phyloP scores from a whole-genome alignment of 257 asterid genomes.

The Penstemon newberryi region DNA sequence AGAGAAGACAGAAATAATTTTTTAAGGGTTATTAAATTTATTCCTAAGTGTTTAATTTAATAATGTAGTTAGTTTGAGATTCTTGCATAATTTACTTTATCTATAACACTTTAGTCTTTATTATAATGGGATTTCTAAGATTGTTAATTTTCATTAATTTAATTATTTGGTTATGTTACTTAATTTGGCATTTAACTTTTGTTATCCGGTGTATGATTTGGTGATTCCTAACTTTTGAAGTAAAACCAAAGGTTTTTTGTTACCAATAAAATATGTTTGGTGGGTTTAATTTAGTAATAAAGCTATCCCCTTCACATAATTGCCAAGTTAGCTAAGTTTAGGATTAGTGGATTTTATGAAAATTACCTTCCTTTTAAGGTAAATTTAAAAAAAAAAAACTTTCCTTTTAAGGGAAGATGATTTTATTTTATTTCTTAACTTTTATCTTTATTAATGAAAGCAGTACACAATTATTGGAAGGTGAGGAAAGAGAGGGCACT shows the following conservation, averaged over 20 bases:
- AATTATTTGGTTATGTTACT: not conserved
- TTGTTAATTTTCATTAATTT: not conserved
- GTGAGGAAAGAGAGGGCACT: conserved; percentile 30
- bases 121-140: not conserved
- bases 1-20: not conserved
- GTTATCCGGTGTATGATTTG: conserved; percentile 5
- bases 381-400: not conserved
- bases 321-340: conserved; percentile 29
- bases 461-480: conserved; percentile 25
- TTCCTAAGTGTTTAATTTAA: not conserved
- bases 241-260: not conserved
- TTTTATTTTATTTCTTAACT: no score
- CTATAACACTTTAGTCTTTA: not conserved
- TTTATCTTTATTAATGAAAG: not conserved
- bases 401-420: not conserved
- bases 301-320: conserved; percentile 28
- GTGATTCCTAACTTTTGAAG: not conserved
- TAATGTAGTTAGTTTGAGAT: not conserved
- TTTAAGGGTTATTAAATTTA: not conserved
- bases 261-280: conserved; percentile 20
- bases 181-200: not conserved
- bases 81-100: conserved; percentile 1
- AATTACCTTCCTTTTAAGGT: conserved; percentile 50
- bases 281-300: conserved; percentile 27
- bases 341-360: not conserved